Base-by-base conservation (phyloP, 164 flowering plant genomes). In the Buxus sempervirens region DNA sequence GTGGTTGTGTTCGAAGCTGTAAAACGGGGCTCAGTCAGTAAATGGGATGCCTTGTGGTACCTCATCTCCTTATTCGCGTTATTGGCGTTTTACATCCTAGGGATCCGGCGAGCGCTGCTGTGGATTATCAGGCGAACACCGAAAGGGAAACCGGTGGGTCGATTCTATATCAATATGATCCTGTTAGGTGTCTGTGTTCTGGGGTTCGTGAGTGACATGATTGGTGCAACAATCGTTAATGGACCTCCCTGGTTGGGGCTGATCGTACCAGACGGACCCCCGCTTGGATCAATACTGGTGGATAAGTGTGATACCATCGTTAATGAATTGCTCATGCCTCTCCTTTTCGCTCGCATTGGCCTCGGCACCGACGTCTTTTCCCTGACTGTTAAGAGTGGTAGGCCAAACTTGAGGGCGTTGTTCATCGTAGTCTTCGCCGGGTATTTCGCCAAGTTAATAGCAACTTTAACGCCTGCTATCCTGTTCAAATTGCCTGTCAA, bases 261-360 rank as follows among this genome's bases (percentile, higher is more conserved):
- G 27, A 83, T 76, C 0, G 74, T 91, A 0, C 97, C 95, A 0
- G 87, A 85, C 54, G 95, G 97, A 5, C 97, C 97, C 0, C 91
- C 95, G 0, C 67, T 91, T 6, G 91, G 95, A 5, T 48, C 91
- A 8, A 79, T 84, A 2, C 64, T 91, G 4, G 87, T 85, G 49
- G 82, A 84, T 57, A 83, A 76, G 77, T 67, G 74, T 12, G 93
- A 89, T 71, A 76, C 83, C 1, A 16, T 89, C 36, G 28, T 79
- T 14, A 69, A 49, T 58, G 80, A 84, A 28, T 0, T 91, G 63
- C 41, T 91, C 1, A 71, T 88, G 85, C 95, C 97, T 9, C 71
- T 82, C 60, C 60, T 82, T 1, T 91, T 69, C 64, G 82, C 77
- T 0, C 54, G 26, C 0, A 65, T 81, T 7, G 97, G 97, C 1